Conservation (phyloP, 495 filamentous ascomycete species). For the Podospora appendiculata region DNA sequence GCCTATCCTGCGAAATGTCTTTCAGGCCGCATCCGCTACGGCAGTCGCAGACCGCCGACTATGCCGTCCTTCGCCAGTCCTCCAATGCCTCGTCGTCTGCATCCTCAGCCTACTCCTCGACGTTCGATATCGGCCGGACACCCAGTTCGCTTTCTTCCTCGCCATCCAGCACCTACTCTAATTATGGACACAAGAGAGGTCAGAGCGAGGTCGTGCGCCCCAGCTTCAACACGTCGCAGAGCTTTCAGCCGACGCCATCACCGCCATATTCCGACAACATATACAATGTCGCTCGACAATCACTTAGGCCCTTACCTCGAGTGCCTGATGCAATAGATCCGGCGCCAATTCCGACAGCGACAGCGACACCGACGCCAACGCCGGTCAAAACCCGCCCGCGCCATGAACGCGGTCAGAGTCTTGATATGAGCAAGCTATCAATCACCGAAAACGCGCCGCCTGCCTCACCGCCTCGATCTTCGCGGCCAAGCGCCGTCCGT, state of each 20-base stretch:
- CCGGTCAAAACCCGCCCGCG: conserved; percentile 10
- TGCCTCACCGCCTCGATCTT: conserved; percentile 26
- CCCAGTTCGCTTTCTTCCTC: conserved; percentile 68
- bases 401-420: conserved; percentile 41
- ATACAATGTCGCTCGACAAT: conserved; percentile 68
- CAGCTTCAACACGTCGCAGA: conserved; percentile 25
- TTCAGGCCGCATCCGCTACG: conserved; percentile 48
- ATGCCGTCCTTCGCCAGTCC: conserved; percentile 58
- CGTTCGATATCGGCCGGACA: conserved; percentile 59
- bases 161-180: conserved; percentile 53
- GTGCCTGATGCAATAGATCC: conserved; percentile 39
- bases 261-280: conserved; percentile 43
- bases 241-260: conserved; percentile 37
- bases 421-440: conserved; percentile 43
- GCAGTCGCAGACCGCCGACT: conserved; percentile 57
- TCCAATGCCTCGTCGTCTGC: conserved; percentile 68
- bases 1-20: conserved; percentile 34
- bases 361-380: conserved; percentile 16
- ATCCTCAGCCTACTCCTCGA: conserved; percentile 63
- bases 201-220: conserved; percentile 60
- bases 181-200: conserved; percentile 62
- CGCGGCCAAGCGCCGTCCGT: conserved; percentile 35
- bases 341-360: not conserved
- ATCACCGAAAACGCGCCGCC: conserved; percentile 21
- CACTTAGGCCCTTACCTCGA: conserved; percentile 69